phyloP scores from a whole-genome alignment of 2,329 filamentous ascomycete genomes.

The Stagonosporopsis vannaccii region DNA sequence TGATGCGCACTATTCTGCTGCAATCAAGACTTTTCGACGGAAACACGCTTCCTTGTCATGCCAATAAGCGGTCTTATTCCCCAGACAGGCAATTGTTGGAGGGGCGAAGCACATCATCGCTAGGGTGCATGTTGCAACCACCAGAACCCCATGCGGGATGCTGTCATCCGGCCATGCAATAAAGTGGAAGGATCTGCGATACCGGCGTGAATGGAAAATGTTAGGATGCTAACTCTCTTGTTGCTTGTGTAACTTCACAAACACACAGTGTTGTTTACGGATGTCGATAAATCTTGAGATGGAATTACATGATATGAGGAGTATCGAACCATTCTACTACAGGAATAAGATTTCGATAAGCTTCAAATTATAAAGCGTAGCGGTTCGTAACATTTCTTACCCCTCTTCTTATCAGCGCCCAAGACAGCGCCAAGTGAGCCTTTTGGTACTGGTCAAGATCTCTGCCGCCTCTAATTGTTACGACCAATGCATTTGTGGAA shows the following conservation, averaged over 20 bases:
- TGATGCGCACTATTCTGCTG: conserved; percentile 10
- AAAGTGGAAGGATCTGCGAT: background rate
- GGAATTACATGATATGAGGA: background rate
- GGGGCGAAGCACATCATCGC: conserved; percentile 13
- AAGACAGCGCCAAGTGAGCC: conserved; percentile 2
- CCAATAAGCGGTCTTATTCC: background rate
- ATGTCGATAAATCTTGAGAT: background rate
- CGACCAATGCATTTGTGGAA: background rate
- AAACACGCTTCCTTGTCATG: conserved; percentile 2
- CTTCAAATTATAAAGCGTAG: background rate
- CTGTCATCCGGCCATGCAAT: background rate
- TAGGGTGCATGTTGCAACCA: conserved; percentile 12
- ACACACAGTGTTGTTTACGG: background rate
- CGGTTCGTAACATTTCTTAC: background rate
- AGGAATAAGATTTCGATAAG: background rate
- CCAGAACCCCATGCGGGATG: background rate
- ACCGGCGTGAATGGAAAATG: background rate
- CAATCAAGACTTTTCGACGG: background rate
- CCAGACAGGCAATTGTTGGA: background rate
- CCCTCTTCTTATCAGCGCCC: conserved; percentile 1
- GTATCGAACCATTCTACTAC: background rate
- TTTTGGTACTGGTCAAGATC: background rate
- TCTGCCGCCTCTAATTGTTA: background rate
- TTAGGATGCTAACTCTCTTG: background rate
- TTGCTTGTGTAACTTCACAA: too few species aligned